A percentile compares a stretch with the other conserved stretches of the same genome.
phyloP scores from a whole-genome alignment of 1,284 basidiomycete genomes.

The Termitomyces sp. region DNA sequence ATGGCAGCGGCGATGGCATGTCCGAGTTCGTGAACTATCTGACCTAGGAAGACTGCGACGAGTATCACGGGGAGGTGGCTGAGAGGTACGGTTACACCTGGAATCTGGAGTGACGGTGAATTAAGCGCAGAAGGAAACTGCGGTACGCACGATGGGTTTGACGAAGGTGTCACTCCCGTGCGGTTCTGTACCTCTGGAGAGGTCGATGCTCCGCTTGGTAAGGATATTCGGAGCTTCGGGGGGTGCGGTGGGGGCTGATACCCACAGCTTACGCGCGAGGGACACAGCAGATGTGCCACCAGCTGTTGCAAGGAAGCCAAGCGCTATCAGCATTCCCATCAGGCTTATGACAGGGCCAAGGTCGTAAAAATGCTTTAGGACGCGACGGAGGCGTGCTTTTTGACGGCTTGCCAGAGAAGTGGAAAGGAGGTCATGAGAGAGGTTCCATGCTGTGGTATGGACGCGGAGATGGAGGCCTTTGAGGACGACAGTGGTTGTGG shows the following conservation, averaged over 20 bases:
- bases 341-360: constrained; percentile 41
- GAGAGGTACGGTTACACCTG: constrained; percentile 70
- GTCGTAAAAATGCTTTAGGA: constrained; percentile 41
- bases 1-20: constrained; percentile 64
- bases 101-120: constrained; percentile 45
- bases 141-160: constrained; percentile 40
- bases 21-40: constrained; percentile 66
- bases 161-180: constrained; percentile 2
- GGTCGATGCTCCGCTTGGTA: constrained; percentile 6
- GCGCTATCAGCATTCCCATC: constrained; percentile 44
- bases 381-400: constrained; percentile 17
- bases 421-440: constrained; percentile 41
- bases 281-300: constrained; percentile 18
- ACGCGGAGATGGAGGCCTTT: constrained; percentile 40
- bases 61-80: constrained; percentile 57
- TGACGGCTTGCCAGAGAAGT: constrained; percentile 23
- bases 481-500: constrained; percentile 24
- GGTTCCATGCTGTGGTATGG: constrained; percentile 51
- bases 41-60: constrained; percentile 49
- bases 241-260: not conserved
- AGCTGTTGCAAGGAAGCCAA: constrained; percentile 39
- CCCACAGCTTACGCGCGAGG: constrained; percentile 14
- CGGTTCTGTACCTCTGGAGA: not conserved
- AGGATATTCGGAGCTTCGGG: not conserved
- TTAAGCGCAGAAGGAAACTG: not conserved